Evolutionary conservation across 148 eudicot species (phyloP).

Genomic region (Rhododendron griersonianum): DNA sequence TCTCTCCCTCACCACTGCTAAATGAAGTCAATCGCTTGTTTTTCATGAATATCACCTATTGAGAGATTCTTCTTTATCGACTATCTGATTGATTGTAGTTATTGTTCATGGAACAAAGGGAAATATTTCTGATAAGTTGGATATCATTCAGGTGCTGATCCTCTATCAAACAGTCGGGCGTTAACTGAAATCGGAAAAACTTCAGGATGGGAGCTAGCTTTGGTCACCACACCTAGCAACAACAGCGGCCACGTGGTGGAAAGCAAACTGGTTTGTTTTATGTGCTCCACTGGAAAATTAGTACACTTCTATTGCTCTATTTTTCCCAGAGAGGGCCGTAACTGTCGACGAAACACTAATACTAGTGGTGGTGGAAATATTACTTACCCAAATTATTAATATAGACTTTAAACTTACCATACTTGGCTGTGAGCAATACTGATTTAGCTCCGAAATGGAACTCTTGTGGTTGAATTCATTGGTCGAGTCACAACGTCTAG

Average conservation of each 20-base stretch:
- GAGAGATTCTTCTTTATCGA: background rate
- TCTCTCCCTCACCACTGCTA: background rate
- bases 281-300: background rate
- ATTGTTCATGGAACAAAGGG: background rate
- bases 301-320: background rate
- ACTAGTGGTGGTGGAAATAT: background rate
- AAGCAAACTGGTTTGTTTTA: constrained; percentile 56
- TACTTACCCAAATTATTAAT: background rate
- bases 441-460: background rate
- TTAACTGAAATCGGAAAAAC: constrained; percentile 52
- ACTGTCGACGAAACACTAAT: background rate
- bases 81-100: background rate
- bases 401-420: background rate
- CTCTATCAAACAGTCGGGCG: constrained; percentile 32
- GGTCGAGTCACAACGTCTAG: background rate
- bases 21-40: background rate
- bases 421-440: background rate
- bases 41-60: background rate
- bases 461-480: background rate
- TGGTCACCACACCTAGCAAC: constrained; percentile 82
- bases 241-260: constrained; percentile 33
- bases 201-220: constrained; percentile 94
- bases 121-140: background rate
- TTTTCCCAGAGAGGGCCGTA: background rate
- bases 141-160: constrained; percentile 45